Conservation (phyloP, 2,329 filamentous ascomycete genomes). For the Sporothrix sp. region DNA sequence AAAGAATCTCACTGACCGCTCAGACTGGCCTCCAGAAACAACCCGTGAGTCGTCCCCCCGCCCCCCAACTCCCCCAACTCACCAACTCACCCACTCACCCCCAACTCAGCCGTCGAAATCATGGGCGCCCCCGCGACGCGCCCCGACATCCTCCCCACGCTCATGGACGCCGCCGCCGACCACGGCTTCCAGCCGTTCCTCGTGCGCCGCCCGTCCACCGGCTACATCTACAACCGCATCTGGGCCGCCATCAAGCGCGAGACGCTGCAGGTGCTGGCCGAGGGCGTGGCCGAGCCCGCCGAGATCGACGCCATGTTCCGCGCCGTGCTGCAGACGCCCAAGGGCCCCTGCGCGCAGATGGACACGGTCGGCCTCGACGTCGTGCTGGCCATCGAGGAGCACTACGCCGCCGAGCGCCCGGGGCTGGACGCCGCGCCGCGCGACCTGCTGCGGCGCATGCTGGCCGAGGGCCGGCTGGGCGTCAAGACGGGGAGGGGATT, state of each 20-base stretch:
- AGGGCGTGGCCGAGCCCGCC: not conserved
- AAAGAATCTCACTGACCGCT: not conserved
- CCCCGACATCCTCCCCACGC: not conserved
- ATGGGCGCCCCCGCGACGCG: not conserved
- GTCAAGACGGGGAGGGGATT: not conserved
- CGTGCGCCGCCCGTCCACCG: not conserved
- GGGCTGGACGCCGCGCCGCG: not conserved
- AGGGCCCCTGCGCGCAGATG: constrained; percentile 4
- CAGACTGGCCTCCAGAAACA: constrained; percentile 6
- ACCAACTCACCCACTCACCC: not conserved
- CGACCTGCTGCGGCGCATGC: not conserved
- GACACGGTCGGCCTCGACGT: constrained; percentile 6
- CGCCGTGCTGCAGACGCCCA: constrained; percentile 1
- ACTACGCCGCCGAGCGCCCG: not conserved
- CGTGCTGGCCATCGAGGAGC: constrained; percentile 1
- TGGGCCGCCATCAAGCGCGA: constrained; percentile 6
- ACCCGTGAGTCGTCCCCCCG: not conserved
- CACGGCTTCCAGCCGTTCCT: constrained; percentile 7
- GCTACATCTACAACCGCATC: constrained; percentile 8
- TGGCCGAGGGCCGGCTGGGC: not conserved
- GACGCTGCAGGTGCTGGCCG: not conserved
- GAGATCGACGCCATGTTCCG: constrained; percentile 6
- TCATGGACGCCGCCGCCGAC: not conserved
- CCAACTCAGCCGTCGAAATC: constrained; percentile 2
- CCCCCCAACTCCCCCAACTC: not conserved